Base-by-base conservation (phyloP, 352 stramenopile species). In the Phytophthora lateralis region DNA sequence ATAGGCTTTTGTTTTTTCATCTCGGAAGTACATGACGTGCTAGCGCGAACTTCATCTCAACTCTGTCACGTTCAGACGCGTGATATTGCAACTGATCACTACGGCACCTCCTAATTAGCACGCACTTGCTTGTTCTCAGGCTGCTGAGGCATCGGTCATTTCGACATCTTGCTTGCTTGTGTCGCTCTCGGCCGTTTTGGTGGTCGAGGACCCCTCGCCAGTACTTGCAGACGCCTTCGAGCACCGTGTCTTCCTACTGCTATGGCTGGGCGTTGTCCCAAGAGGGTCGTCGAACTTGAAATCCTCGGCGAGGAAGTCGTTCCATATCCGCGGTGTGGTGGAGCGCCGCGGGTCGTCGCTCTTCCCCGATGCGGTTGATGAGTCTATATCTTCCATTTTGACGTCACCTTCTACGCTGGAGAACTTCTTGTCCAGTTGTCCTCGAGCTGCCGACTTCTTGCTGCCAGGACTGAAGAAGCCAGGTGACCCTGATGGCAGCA, bases 281-380 rank as follows among this genome's bases (percentile, higher is more conserved):
- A 73, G 47, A 11, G 67, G 49, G 38, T 75, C 54, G 29, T 87
- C 78, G 45, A 88, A 79, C 65, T 82, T 90, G 60, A 91, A 89
- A 54, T 88, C 76, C 18, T 88, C 80, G 7, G 72, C 75, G n/a
- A 91, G 73, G 38, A 90, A 87, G 20, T 93, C 84, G 26, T 83
- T 75, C 78, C 78, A 88, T 80, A 89, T 80, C 47, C 73, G 68
- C 5, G 80, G 77, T 42, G 79, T 89, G 17, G 70, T 39, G 17
- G 53, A 65, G 7, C 48, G 67, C 39, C 55, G 56, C 15, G 46
- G 42, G 5, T 55, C 48, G 14, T 77, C 42, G 11, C 20, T 61
- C 35, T 55, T 70, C 5, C 5, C 21, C 20, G 41, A 14, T 17
- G 45, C 3, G 2, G 35, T 39, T 43, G 42, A 30, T 11, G 54